phyloP scores from a whole-genome alignment of 352 stramenopile genomes.

The Globisporangium paroecandrum region DNA sequence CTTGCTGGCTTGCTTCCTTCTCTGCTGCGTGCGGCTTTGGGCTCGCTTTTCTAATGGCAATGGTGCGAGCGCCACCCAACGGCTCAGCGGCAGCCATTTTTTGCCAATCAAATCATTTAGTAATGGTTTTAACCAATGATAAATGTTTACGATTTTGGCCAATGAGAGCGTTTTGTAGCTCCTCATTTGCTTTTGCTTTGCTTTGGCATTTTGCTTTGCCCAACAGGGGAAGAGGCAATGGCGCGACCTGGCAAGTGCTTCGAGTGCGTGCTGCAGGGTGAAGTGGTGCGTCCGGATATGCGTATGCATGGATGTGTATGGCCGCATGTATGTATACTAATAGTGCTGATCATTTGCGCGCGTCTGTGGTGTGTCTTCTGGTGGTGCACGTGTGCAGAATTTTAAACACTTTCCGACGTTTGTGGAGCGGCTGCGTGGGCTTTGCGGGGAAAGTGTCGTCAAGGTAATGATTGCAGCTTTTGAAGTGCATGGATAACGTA shows the following conservation, averaged over 20 bases:
- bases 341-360: conserved; percentile 3
- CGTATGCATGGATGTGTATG: not conserved
- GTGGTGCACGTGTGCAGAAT: conserved; percentile 35
- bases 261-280: conserved; percentile 76
- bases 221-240: conserved; percentile 27
- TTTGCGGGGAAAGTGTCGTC: conserved; percentile 79
- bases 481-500: not conserved
- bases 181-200: not conserved
- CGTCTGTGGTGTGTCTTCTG: not conserved
- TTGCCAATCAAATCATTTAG: conserved; percentile 12
- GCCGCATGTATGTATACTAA: not conserved
- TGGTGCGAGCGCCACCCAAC: conserved; percentile 8
- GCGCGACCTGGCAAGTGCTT: conserved; percentile 71
- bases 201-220: not conserved
- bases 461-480: conserved; percentile 39
- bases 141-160: conserved; percentile 20
- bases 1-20: not conserved
- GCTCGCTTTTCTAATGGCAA: not conserved
- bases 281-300: conserved; percentile 53
- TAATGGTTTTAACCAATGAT: conserved; percentile 23
- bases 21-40: not conserved
- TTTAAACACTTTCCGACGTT: conserved; percentile 82
- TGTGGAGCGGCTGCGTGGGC: conserved; percentile 67
- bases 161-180: conserved; percentile 19
- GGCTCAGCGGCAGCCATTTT: conserved; percentile 11